Percentiles rank a stretch among this genome's conserved stretches.
Conservation (phyloP, 495 filamentous ascomycete genomes). For the Aspergillus carlsbadensis region DNA sequence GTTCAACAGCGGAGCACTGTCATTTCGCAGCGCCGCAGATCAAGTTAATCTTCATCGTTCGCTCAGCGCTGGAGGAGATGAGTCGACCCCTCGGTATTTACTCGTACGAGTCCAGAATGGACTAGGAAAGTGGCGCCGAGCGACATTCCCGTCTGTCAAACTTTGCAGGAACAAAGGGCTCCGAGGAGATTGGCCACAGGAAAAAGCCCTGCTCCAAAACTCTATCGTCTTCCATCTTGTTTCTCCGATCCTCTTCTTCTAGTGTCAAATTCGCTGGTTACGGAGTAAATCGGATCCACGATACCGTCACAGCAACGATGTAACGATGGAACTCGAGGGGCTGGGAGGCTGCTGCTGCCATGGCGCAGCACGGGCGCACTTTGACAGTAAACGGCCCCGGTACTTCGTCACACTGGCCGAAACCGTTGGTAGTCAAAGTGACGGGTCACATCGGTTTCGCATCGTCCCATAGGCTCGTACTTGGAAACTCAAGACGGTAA, state of each 20-base stretch:
- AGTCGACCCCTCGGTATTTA: neutral
- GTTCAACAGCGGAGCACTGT: neutral
- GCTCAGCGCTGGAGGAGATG: neutral
- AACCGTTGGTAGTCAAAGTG: slow-evolving; percentile 1
- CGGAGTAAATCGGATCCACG: neutral
- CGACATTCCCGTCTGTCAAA: slow-evolving; percentile 16
- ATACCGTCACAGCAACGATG: neutral
- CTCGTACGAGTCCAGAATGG: slow-evolving; percentile 7
- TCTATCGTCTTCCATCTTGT: slow-evolving; percentile 2
- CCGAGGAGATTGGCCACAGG: slow-evolving; percentile 9
- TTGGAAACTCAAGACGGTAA: neutral
- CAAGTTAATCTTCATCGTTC: slow-evolving; percentile 14
- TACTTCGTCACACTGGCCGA: neutral
- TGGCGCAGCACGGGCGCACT: neutral
- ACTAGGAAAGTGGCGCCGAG: slow-evolving; percentile 17
- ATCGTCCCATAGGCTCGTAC: slow-evolving; percentile 1
- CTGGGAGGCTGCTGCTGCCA: neutral
- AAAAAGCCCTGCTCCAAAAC: neutral
- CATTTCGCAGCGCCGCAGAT: slow-evolving; percentile 16
- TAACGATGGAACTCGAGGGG: slow-evolving; percentile 4
- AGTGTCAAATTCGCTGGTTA: neutral
- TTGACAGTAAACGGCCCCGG: neutral
- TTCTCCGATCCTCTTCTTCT: neutral
- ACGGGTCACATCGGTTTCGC: slow-evolving; percentile 8
- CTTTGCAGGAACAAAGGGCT: slow-evolving; percentile 5